phyloP scores from a whole-genome alignment of 495 filamentous ascomycete species.

The Extremus antarcticus region DNA sequence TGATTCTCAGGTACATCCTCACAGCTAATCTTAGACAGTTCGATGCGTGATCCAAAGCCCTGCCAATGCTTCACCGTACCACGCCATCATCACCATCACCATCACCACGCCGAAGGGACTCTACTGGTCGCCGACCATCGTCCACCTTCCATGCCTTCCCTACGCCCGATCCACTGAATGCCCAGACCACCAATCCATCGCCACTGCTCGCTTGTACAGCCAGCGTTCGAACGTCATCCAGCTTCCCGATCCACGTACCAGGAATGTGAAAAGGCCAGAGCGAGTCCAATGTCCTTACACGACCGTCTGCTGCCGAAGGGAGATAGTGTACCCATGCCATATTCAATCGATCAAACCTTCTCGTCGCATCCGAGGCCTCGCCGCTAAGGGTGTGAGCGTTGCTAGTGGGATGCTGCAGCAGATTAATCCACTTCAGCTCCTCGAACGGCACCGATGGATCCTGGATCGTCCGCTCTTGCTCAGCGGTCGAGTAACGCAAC shows the following conservation, averaged over 20 bases:
- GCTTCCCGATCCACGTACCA: conserved; percentile 31
- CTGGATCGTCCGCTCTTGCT: conserved; percentile 8
- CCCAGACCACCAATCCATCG: conserved; percentile 32
- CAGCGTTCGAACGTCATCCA: conserved; percentile 29
- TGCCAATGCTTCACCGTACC: neutral
- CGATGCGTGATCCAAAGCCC: too few species aligned
- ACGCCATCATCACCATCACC: neutral
- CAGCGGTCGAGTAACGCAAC: conserved; percentile 1
- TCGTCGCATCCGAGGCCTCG: conserved; percentile 7
- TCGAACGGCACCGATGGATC: neutral
- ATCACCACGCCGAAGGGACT: neutral
- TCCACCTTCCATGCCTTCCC: conserved; percentile 1
- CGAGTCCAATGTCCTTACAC: conserved; percentile 8
- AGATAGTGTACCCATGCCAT: conserved; percentile 1
- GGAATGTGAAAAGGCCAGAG: conserved; percentile 29
- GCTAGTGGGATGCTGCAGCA: neutral
- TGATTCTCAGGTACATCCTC: too few species aligned
- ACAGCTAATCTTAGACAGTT: too few species aligned
- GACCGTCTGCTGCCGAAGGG: neutral
- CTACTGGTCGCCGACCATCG: neutral
- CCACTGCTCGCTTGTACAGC: conserved; percentile 28
- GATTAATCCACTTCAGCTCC: neutral
- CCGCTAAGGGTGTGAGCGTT: neutral
- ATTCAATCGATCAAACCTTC: conserved; percentile 15
- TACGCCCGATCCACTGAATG: conserved; percentile 23